These are phyloP conservation scores for Didymella sp. DNA, from an alignment of 2,329 filamentous ascomycete species.

Conservation along the genomic window DNA sequence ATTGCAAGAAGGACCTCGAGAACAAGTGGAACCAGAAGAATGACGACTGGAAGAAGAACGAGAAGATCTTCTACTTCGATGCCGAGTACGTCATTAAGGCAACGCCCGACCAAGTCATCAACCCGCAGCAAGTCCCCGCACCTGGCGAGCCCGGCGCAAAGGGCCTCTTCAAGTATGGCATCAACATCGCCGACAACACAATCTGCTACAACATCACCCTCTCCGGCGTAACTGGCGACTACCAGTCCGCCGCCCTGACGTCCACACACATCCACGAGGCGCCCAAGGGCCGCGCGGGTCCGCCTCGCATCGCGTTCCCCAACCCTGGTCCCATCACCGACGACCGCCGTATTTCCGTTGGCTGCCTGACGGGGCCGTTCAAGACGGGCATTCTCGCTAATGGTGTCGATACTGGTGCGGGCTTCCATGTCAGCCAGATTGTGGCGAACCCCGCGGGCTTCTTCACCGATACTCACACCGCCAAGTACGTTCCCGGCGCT, in stretches of 20 bases:
- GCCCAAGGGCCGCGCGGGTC: conserved; percentile 55
- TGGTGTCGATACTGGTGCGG: conserved; percentile 52
- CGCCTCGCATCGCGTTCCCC: conserved; percentile 55
- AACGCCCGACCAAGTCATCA: conserved; percentile 59
- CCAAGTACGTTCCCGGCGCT: conserved; percentile 58
- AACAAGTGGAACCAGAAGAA: conserved; percentile 30
- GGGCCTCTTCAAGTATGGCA: conserved; percentile 61
- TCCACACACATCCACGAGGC: conserved; percentile 65
- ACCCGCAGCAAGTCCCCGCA: conserved; percentile 47
- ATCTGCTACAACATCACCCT: conserved; percentile 62
- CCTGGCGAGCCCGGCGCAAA: conserved; percentile 55
- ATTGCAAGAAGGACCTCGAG: conserved; percentile 33
- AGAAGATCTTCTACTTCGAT: conserved; percentile 54
- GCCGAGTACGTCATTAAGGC: conserved; percentile 58
- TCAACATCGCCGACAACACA: conserved; percentile 57
- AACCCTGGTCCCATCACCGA: conserved; percentile 47
- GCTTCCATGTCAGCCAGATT: conserved; percentile 60
- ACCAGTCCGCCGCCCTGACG: conserved; percentile 59
- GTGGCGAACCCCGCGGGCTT: conserved; percentile 59
- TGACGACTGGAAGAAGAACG: conserved; percentile 33
- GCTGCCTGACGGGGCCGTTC: conserved; percentile 42
- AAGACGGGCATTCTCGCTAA: conserved; percentile 43
- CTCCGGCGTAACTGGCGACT: conserved; percentile 58
- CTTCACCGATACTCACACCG: conserved; percentile 63
- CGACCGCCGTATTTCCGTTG: conserved; percentile 35